Conservation (phyloP, 805 yeast species). For the Saccharomycopsis oosterbeekiorum region DNA sequence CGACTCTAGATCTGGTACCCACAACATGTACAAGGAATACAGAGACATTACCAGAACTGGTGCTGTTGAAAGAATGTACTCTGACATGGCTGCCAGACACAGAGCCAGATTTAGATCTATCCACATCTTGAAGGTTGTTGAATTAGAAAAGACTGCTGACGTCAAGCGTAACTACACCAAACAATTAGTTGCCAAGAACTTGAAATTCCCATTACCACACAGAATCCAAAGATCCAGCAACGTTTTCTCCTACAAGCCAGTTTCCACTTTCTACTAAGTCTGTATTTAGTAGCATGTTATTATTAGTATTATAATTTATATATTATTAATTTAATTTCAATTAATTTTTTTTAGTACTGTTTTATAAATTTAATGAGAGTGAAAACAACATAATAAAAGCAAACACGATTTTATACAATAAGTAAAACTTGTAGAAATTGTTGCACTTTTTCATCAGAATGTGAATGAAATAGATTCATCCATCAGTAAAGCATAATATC, state of each 20-base stretch:
- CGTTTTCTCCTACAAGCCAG: conserved; percentile 86
- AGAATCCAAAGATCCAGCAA: conserved; percentile 87
- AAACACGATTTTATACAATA: neutral
- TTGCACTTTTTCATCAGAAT: too few species aligned
- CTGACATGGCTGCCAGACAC: conserved; percentile 99
- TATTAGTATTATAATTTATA: conserved; percentile 1
- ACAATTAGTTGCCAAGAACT: conserved; percentile 91
- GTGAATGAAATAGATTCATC: too few species aligned
- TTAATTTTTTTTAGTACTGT: neutral
- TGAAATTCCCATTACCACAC: conserved; percentile 99
- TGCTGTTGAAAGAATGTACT: conserved; percentile 98
- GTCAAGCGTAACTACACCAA: conserved; percentile 98
- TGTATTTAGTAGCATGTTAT: neutral
- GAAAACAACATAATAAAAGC: neutral
- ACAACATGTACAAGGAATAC: conserved; percentile 99
- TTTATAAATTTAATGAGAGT: conserved; percentile 1
- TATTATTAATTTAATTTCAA: conserved; percentile 1
- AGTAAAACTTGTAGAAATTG: too few species aligned
- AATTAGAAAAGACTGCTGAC: conserved; percentile 93
- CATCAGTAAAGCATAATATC: too few species aligned
- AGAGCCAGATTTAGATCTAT: conserved; percentile 99
- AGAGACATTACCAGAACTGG: conserved; percentile 98
- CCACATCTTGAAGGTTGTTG: conserved; percentile 99
- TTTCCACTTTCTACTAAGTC: conserved; percentile 91
- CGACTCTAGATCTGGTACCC: conserved; percentile 99